Base-by-base conservation (phyloP, 2,329 filamentous ascomycete genomes). In the Diplodia sapinea region DNA sequence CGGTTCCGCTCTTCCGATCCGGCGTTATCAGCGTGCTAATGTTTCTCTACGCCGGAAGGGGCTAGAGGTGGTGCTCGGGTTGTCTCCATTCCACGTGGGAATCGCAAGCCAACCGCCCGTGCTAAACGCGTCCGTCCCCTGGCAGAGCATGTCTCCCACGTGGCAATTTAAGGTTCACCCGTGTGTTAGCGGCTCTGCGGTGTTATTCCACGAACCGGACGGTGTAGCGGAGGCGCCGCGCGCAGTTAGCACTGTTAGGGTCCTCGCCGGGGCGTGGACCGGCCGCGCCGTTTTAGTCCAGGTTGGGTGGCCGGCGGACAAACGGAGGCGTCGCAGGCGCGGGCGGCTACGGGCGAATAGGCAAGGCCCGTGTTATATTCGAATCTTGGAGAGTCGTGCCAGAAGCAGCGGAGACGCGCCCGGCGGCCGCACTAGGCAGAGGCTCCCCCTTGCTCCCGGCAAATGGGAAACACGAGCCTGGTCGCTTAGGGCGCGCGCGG, bases 81-180 rank as follows among this genome's bases (percentile, higher is more conserved):
- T 49, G 57, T 4, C 57, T 61, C 40, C 40, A 7, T 43, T 11
- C 57, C 57, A 61, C 57, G 57, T 61, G 57, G 57, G 12, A 49
- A 61, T n/a, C 17, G 23, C 13, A 61, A 43, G 40, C 57, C 20
- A 43, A 26, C 54, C 54, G 38, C 15, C 40, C 6, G 15, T 4
- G 40, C 40, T 49, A 49, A 31, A 43, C 7, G 17, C 17, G 43
- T 20, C 17, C 9, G 43, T 23, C 20, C 57, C 56, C 40, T 43
- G 29, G 26, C 47, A 31, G 57, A 40, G 20, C 9, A 6, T 43
- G n/a, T 47, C n/a, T 61, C 26, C 57, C 57, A 61, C 57, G 57
- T 61, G 57, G 57, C 57, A 49, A 61, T 49, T 49, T 61, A 61
- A 61, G 57, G 57, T 61, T 61, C 57, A 61, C 57, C 57, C 57